Base-by-base conservation (phyloP, 2,329 filamentous ascomycete species). In the Xylaria digitata region DNA sequence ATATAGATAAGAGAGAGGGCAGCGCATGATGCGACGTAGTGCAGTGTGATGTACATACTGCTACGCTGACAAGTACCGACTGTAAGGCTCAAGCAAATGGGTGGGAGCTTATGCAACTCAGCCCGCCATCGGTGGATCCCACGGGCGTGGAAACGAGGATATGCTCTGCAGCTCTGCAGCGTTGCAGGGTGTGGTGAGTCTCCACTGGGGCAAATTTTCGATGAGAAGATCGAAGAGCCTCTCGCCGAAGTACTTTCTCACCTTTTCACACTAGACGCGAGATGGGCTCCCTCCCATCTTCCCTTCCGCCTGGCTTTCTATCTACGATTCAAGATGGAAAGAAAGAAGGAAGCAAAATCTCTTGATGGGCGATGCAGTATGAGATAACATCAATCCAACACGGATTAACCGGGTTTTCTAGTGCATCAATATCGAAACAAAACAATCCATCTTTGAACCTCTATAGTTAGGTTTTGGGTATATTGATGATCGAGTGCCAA, bases 31-130 rank as follows among this genome's bases (percentile, higher is more conserved):
- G 37, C 21, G 30, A 6, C 30, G 53, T 45, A 13, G 26, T 26
- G 26, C 26, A 26, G 26, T 26, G 26, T 26, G 26, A 1, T 26
- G 26, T 26, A 26, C 26, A 26, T 26, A 42, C 6, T 43, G 40
- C 54, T 46, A 57, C 54, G 42, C 54, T 57, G 54, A 57, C 40
- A 57, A 40, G 54, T 57, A 57, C 54, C 54, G 19, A 23, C 42
- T 57, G 40, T 26, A 46, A 32, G 54, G 53, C 21, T 45, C 6
- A 17, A n/a, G 52, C 52, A 54, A 32, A 15, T 34, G 32, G 42
- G 42, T 21, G 54, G 42, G 40, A 34, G 26, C 40, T 57, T 57
- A 45, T 57, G 54, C 54, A 57, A 17, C 40, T 32, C 26, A 46
- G 54, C 42, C 40, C n/a, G 26, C 42, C 54, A 21, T 34, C 26